Evolutionary conservation across 345 rosid genomes (phyloP), one percentile per base, ranked within the genome.

Genomic region (Bruguiera gymnorhiza): DNA sequence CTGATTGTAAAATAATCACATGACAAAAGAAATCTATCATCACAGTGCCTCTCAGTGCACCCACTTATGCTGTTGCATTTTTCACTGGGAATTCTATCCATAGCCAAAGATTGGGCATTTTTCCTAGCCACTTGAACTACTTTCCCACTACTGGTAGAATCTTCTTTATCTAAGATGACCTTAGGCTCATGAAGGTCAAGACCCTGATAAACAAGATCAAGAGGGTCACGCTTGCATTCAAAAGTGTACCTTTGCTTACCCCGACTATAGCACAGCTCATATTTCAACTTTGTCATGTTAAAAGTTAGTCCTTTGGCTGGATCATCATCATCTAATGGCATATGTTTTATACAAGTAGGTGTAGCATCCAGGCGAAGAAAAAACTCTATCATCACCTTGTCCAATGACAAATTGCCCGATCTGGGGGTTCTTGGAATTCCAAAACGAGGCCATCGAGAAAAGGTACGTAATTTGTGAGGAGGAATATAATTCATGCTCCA

Each of bases 171-270:
- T 62, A 92, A 39, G 73, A 86, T 79, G 56, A 78, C 96, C 78
- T 86, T 90, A 59, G 91, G 99, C 81, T 85, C 74, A 71, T 92
- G 92, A 85, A 92, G 97, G 80, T 92, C 96, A 66, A 92, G 75
- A 63, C 97, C 98, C 79, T 88, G 96, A 78, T 95, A 95, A 74
- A 95, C 97, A 82, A 92, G 89, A 87, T 95, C 98, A 74, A 95
- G 98, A 60, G 88, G 82, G 67, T 87, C 98, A 73, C 98, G 97
- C 74, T 72, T 82, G 90, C 93, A 86, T 37, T 90, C 96, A 74
- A 90, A 95, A 70, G 97, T 92, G 79, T 82, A 95, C 62, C 85
- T 90, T 77, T 92, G 97, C 87, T 86, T 86, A 62, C 97, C 98
- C 57, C 99, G 93, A 78, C 97, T 83, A 63, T 30, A 86, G 86